Percentiles rank a stretch among this genome's conserved stretches.
Conservation (phyloP, 176 grass and related monocot genomes). For the Lolium multiflorum region DNA sequence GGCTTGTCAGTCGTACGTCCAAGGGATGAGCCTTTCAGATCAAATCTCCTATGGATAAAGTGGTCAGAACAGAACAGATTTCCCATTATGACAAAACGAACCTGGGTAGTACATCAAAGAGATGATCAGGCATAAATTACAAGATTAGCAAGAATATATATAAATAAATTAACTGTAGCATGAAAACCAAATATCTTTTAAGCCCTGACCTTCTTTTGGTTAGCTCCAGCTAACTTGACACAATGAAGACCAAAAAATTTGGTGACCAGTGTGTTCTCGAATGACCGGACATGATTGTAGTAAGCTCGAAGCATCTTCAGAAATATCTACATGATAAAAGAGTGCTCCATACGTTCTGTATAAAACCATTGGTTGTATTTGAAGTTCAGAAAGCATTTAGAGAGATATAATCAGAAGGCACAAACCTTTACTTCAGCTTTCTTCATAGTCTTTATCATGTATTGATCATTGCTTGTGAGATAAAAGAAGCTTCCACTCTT, state of each 20-base stretch:
- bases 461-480: constrained; percentile 81
- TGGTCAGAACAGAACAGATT: constrained; percentile 90
- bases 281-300: constrained; percentile 86
- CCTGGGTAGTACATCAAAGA: constrained; percentile 54
- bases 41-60: constrained; percentile 68
- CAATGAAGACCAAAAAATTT: constrained; percentile 97
- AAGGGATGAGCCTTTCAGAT: constrained; percentile 33
- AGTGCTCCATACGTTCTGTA: constrained; percentile 32
- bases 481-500: constrained; percentile 99
- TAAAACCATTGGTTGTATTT: background rate
- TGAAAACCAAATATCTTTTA: constrained; percentile 14
- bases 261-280: constrained; percentile 91
- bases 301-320: constrained; percentile 98
- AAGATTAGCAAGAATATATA: constrained; percentile 18
- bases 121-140: constrained; percentile 33
- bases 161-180: constrained; percentile 16
- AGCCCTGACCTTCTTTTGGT: constrained; percentile 88
- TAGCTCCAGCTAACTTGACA: constrained; percentile 87
- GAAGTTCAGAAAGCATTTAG: constrained; percentile 24
- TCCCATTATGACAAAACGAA: constrained; percentile 99
- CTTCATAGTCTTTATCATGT: constrained; percentile 99
- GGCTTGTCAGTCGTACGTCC: constrained; percentile 75
- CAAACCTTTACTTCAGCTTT: constrained; percentile 98
- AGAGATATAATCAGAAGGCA: constrained; percentile 19
- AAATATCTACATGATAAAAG: constrained; percentile 67